phyloP scores from a whole-genome alignment of 1,284 basidiomycete genomes.

The Cryptococcus deneoformans region DNA sequence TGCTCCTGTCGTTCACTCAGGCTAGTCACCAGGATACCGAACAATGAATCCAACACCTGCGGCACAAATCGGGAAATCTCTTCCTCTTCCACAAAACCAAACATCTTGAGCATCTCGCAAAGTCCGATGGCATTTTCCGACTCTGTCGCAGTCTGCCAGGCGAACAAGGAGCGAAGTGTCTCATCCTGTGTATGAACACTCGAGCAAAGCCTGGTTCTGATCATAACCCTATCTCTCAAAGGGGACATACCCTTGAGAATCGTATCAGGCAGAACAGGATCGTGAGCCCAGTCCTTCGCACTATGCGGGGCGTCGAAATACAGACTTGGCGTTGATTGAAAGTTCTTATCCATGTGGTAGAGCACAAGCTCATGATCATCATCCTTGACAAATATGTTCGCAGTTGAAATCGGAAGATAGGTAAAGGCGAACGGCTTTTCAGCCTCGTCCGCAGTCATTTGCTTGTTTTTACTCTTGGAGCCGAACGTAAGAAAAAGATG shows the following conservation, averaged over 20 bases:
- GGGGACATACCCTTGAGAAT: conserved; percentile 63
- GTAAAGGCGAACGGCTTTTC: conserved; percentile 90
- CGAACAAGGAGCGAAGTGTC: conserved; percentile 74
- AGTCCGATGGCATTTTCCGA: conserved; percentile 63
- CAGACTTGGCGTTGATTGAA: conserved; percentile 60
- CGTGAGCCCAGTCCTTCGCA: conserved; percentile 59
- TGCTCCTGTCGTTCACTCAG: conserved; percentile 66
- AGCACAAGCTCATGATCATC: conserved; percentile 82
- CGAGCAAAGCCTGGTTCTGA: conserved; percentile 89
- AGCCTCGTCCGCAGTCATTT: conserved; percentile 30
- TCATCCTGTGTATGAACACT: conserved; percentile 91
- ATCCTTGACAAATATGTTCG: conserved; percentile 81
- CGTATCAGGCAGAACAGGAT: conserved; percentile 22
- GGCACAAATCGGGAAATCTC: conserved; percentile 94
- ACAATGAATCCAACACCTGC: conserved; percentile 89
- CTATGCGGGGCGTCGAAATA: conserved; percentile 69
- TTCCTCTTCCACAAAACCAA: conserved; percentile 87
- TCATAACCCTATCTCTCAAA: conserved; percentile 71
- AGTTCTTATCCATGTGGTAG: conserved; percentile 71
- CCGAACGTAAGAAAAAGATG: conserved; percentile 95
- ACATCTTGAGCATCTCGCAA: conserved; percentile 71
- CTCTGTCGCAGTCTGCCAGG: conserved; percentile 64
- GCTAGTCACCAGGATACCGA: conserved; percentile 77
- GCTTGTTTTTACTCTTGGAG: conserved; percentile 60
- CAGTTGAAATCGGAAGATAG: conserved; percentile 78